Conservation (phyloP, 2,329 filamentous ascomycete genomes). For the Harringtonia aguacate region DNA sequence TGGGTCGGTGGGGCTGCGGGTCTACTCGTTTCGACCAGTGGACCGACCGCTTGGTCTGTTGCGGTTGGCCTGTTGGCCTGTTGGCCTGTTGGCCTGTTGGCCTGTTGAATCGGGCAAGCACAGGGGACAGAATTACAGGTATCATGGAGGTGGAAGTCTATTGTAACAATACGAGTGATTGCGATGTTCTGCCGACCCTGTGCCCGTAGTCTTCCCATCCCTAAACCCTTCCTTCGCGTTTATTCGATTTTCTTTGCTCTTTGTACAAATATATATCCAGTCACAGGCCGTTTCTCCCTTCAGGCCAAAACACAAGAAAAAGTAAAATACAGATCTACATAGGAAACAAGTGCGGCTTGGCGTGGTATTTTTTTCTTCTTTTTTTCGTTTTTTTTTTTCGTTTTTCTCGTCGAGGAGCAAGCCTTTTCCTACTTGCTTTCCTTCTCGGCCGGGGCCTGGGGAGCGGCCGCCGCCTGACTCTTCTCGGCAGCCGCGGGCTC, state of each 20-base stretch:
- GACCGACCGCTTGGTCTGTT: no score
- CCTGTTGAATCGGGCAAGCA: no score
- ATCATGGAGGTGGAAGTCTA: no score
- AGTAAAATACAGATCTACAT: slow-evolving; percentile 4
- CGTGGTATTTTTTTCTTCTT: not conserved
- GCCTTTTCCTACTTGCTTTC: slow-evolving; percentile 1
- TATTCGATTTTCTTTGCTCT: not conserved
- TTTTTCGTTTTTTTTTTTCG: not conserved
- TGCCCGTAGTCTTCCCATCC: no score
- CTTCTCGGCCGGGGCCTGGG: slow-evolving; percentile 30
- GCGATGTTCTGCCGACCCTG: no score
- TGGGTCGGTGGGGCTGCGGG: no score
- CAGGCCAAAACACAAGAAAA: not conserved
- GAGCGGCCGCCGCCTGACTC: slow-evolving; percentile 34
- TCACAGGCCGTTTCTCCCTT: not conserved
- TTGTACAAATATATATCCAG: slow-evolving; percentile 1
- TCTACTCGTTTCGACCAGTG: no score
- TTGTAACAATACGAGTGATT: no score
- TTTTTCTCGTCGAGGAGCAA: not conserved
- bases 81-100: no score
- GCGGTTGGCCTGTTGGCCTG: no score
- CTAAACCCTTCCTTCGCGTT: not conserved
- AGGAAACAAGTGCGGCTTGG: not conserved
- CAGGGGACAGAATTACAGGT: no score
- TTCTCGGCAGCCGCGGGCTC: slow-evolving; percentile 47